Evolutionary conservation across 345 rosid species (phyloP), one percentile per base, ranked within the genome.

Genomic region (Stellera chamaejasme): DNA sequence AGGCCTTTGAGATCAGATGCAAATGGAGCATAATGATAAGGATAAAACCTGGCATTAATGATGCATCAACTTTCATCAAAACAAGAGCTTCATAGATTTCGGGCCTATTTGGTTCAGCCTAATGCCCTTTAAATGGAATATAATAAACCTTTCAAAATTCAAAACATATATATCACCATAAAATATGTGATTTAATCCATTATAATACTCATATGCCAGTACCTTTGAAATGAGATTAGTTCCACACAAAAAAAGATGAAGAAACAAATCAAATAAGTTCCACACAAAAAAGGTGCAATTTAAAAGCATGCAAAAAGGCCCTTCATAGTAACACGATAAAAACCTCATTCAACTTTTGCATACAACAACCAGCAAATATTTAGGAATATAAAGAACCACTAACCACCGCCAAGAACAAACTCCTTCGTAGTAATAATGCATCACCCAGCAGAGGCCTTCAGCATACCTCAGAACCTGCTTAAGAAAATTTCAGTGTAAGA

Each of bases 341-440:
- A 19, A 19, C 23, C 23, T 19, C 23, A 19, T 19, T 19, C 23
- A 19, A 19, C 23, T 19, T 19, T 19, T 19, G 0, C 23, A 19
- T 19, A 19, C 23, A 19, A 19, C 23, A n/a, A n/a, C n/a, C n/a
- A 19, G 23, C 23, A 19, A 19, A 19, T 19, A 19, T 19, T 13
- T 15, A n/a, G 2, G 13, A 55, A 55, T 28, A 5, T 7, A 44
- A 41, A 55, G 60, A 54, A 65, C 56, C 66, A 79, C 88, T 81
- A 65, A 86, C 97, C 99, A 93, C 27, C 79, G 83, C 99, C 99
- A 93, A 55, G 99, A 93, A 71, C 88, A 87, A 69, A 93, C 97
- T 51, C 97, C 99, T 73, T 87, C 96, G 66, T 87, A 89, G 62
- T 93, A 93, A 66, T 93, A 87, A 64, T 75, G 99, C 99, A 89